These are phyloP conservation scores for Aspergillus thermomutatus DNA, from an alignment of 2,329 filamentous ascomycete species.

Conservation along the genomic window DNA sequence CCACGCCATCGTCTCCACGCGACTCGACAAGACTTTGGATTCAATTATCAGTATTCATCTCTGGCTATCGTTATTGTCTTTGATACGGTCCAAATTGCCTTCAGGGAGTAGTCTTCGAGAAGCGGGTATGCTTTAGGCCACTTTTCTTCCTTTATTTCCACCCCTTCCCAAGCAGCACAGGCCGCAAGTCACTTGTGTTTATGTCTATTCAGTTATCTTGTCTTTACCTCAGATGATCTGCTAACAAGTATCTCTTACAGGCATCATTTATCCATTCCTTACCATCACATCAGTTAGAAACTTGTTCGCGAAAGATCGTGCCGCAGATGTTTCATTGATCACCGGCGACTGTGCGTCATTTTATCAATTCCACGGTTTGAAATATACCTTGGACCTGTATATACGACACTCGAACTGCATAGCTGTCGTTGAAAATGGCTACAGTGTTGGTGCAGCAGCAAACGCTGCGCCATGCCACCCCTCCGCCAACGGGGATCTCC, in stretches of 20 bases:
- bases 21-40: background rate
- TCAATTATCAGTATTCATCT: background rate
- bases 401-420: background rate
- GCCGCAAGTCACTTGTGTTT: background rate
- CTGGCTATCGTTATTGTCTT: background rate
- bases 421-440: slow-evolving; percentile 34
- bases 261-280: background rate
- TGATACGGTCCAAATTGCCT: background rate
- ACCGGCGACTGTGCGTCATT: background rate
- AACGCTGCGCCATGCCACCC: slow-evolving; percentile 46
- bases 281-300: background rate
- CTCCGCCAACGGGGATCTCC: slow-evolving; percentile 43
- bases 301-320: background rate
- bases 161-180: background rate
- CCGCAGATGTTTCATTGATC: slow-evolving; percentile 20
- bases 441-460: slow-evolving; percentile 48
- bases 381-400: slow-evolving; percentile 1
- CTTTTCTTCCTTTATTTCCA: background rate
- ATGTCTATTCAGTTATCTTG: background rate
- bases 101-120: background rate
- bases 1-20: background rate
- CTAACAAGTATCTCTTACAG: background rate
- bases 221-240: background rate
- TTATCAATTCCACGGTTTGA: background rate
- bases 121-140: background rate